Evolutionary conservation across 2,329 filamentous ascomycete species (phyloP).

Genomic region (Fusarium coffeatum): DNA sequence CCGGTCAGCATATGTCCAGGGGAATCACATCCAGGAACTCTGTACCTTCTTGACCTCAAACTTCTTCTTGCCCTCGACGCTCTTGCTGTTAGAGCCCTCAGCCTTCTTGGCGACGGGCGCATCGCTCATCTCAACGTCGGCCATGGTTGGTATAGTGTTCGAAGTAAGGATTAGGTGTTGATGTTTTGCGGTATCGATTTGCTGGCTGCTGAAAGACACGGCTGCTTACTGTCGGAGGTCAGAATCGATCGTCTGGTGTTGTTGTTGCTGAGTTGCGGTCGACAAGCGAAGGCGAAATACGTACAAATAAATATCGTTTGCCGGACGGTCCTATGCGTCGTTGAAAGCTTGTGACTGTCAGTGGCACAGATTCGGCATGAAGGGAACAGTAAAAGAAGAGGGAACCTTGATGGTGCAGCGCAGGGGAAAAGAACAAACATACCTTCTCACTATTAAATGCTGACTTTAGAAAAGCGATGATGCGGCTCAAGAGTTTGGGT

Average conservation of each 20-base stretch:
- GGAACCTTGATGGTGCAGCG: constrained; percentile 36
- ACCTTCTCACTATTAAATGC: constrained; percentile 12
- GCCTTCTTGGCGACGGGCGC: constrained; percentile 72
- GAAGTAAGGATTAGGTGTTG: constrained; percentile 4
- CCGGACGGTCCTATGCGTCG: background rate
- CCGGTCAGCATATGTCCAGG: constrained; percentile 19
- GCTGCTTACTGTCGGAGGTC: constrained; percentile 9
- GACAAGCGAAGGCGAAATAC: constrained; percentile 17
- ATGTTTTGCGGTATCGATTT: background rate
- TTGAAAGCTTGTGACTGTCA: constrained; percentile 21
- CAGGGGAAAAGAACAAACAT: background rate
- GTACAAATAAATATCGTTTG: constrained; percentile 24
- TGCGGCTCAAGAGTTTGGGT: constrained; percentile 28
- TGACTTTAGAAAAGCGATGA: constrained; percentile 28
- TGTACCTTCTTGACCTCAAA: constrained; percentile 98
- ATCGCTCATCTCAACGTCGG: constrained; percentile 97
- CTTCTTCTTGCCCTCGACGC: constrained; percentile 82
- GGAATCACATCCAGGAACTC: background rate
- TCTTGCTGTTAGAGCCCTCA: constrained; percentile 61
- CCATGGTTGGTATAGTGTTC: constrained; percentile 68
- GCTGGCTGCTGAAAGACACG: background rate
- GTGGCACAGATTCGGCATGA: background rate
- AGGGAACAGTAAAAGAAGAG: background rate
- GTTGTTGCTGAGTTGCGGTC: constrained; percentile 1
- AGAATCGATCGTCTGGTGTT: background rate